Base-by-base conservation (phyloP, 2,329 filamentous ascomycete genomes). In the Penicillium sp. region DNA sequence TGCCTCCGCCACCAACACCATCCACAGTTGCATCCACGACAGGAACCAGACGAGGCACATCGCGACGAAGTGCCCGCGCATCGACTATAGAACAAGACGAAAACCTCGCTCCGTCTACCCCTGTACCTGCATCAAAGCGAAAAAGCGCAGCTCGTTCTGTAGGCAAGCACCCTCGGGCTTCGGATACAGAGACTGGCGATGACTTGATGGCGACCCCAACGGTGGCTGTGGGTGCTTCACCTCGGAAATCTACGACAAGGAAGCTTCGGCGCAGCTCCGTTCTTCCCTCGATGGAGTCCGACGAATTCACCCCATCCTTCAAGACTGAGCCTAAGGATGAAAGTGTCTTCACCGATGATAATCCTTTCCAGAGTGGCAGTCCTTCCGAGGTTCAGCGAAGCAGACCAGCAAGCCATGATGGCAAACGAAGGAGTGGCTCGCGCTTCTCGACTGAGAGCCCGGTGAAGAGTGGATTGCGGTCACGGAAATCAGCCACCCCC, bases 311-410 rank as follows among this genome's bases (percentile, higher is more conserved):
- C 5, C 69, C 75, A 6, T 70, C 64, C 18, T 59, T 77, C 18
- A 82, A 81, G 59, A 67, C 75, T 9, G 76, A 80, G 42, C 71
- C 68, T 7, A 70, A 67, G 37, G 80, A 82, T 6, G 82, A 83
- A 31, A 88, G 82, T 66, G 87, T 89, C 29, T 97, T 97, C 73
- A 91, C 89, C 1, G 83, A 87, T 63, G 91, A 97, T 51, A 97
- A 97, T 67, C 92, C 93, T 0, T 97, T 97, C 70, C 93, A 97
- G 72, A 90, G 89, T 69, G 89, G 91, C 40, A 89, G 87, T 6
- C 70, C 77, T n/a, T 72, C 74, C 1, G 74, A 80, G 26, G 78
- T 69, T 77, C 79, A 26, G 75, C 82, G 22, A 75, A 57, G 66
- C 12, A 62, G 67, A 26, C 65, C 63, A 18, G 54, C 61, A 7